Base-by-base conservation (phyloP, 768 basidiomycete species). In the Mycena albidolilacea region DNA sequence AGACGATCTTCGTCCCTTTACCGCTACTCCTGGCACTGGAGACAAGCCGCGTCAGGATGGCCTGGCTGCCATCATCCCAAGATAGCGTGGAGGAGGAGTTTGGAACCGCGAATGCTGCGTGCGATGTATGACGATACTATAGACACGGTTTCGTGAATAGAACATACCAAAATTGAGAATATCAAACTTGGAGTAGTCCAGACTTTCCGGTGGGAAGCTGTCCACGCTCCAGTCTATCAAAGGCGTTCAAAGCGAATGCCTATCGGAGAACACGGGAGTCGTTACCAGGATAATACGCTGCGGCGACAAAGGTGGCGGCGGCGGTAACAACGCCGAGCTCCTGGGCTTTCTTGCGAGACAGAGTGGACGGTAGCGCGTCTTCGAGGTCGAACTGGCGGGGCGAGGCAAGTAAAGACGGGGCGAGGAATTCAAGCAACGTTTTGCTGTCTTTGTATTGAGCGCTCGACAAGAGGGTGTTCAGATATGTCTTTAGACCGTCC, bases 121-220 rank as follows among this genome's bases (percentile, higher is more conserved):
- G 77, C n/a, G 79, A 43, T 69, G n/a, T 17, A 68, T 41, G 6
- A 39, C 21, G 6, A 58, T 14, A 17, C 14, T 19, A 19, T 6
- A n/a, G n/a, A n/a, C 2, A 5, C 17, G 2, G 21, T 23, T 30
- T 30, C 23, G 21, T 62, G 72, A 72, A 50, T 8, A 82, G 64
- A 11, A 39, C 46, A 19, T 58, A 75, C 75, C 75, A 70, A 87
- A 90, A 83, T 73, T 62, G 75, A 89, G 85, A 69, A 90, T 80
- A 78, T 90, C 87, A 74, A 88, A 89, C 77, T 85, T 82, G 71
- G 81, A 83, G 77, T 84, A 90, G 79, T 90, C 86, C 46, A 91
- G 80, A 15, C 77, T 70, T 76, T 87, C 71, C 19, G 76, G 75
- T 11, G 61, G 66, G 57, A 63, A 67, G 3, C 35, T 71, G 62